A percentile compares a stretch with the other conserved stretches of the same genome.
Conservation (phyloP, 208 protist genomes). For the Acanthamoeba culbertsoni region DNA sequence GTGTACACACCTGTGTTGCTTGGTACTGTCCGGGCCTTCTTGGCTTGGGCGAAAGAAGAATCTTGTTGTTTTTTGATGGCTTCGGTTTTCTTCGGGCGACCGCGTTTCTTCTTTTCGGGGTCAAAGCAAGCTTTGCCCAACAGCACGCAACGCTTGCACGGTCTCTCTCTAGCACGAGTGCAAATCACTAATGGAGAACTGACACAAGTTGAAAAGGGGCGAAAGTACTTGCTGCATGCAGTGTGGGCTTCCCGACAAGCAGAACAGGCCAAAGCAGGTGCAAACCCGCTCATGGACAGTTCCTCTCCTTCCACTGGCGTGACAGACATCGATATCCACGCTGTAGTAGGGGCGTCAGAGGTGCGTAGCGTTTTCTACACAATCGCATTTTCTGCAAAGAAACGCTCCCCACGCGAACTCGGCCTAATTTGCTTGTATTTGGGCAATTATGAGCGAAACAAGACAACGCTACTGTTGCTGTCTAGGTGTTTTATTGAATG, state of each 20-base stretch:
- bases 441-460: too few species aligned
- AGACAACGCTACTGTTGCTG: too few species aligned
- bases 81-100: neutral
- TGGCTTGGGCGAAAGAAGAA: neutral
- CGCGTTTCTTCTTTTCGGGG: conserved; percentile 25
- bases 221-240: conserved; percentile 36
- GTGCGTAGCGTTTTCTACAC: too few species aligned
- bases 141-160: neutral
- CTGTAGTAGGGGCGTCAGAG: too few species aligned
- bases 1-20: neutral
- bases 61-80: neutral
- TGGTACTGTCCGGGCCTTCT: neutral
- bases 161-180: neutral
- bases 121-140: neutral
- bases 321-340: neutral
- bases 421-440: too few species aligned
- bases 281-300: neutral
- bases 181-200: neutral
- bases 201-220: neutral
- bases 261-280: neutral
- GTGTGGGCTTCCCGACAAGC: neutral
- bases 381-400: too few species aligned
- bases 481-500: neutral
- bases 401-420: too few species aligned
- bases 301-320: neutral